Base-by-base conservation (phyloP, 2,329 filamentous ascomycete genomes). In the Drechslerella coelobrocha region DNA sequence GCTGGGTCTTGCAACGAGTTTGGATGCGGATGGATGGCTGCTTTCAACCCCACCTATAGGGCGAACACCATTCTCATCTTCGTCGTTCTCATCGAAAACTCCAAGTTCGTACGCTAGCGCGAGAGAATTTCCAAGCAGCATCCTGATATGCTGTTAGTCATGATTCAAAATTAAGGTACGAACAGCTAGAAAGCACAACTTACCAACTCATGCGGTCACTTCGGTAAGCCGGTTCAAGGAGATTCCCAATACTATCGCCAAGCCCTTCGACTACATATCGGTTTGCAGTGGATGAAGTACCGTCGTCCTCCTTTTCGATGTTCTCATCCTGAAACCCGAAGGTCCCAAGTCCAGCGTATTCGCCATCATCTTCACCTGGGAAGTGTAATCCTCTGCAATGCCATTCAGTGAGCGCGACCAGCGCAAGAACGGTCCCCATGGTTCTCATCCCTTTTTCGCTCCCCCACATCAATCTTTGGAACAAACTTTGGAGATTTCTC, bases 341-440 rank as follows among this genome's bases (percentile, higher is more conserved):
- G 17, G 90, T 88, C 5, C 57, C 65, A 0, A 90, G 89, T 2
- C 85, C 81, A 72, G 88, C 81, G 31, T 86, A 84, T 57, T 86
- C 85, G 68, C 88, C 86, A 72, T 87, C 86, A 65, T 88, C 85
- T 48, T 85, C 85, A 0, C 87, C 86, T 2, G 94, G 94, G 76
- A 97, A 99, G 78, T 97, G 93, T 69, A 99, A 83, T 14, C 92
- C 92, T 4, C 93, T 87, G 2, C 94, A 94, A 78, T 97, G 93
- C 93, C 94, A 99, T 77, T 99, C 94, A 0, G 93, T 97, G 47
- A 99, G 82, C 24, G 99, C 88, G 83, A 99, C 87, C 29, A 99
- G 81, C 31, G 92, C 95, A 80, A 99, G 94, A 24, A 99, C 91
- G 0, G 93, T 97, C 14, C 94, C 94, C 2, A 99, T 81, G 0